Conservation (phyloP, 495 filamentous ascomycete genomes). For the Talaromyces thailandensis region DNA sequence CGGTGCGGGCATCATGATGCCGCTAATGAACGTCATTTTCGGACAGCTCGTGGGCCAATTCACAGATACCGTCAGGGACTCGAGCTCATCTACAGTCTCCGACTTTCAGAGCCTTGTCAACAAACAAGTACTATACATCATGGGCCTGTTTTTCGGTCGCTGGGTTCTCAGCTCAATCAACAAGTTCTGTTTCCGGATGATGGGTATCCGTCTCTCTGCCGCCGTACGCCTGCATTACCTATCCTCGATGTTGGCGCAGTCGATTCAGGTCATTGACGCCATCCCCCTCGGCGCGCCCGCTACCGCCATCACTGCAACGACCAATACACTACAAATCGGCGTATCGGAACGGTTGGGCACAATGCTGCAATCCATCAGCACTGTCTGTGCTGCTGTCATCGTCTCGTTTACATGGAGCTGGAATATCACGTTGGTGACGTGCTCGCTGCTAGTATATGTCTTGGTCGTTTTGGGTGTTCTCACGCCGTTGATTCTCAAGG, state of each 20-base stretch:
- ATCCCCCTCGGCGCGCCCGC: constrained; percentile 23
- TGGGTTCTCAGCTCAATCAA: constrained; percentile 9
- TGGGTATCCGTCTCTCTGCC: constrained; percentile 15
- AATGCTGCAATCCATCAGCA: constrained; percentile 16
- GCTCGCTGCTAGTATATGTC: constrained; percentile 16
- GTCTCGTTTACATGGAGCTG: constrained; percentile 22
- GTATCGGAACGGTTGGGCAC: constrained; percentile 23
- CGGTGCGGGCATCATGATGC: neutral
- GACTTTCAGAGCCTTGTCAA: constrained; percentile 14
- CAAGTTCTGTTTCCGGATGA: constrained; percentile 14
- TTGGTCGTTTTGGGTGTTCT: constrained; percentile 12
- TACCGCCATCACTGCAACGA: constrained; percentile 22
- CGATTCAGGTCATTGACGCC: constrained; percentile 25
- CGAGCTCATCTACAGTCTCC: constrained; percentile 6
- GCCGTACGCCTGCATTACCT: constrained; percentile 24
- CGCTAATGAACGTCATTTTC: constrained; percentile 38
- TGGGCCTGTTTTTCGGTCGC: constrained; percentile 14
- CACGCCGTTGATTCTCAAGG: constrained; percentile 3
- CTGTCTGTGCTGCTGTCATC: constrained; percentile 20
- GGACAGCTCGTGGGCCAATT: constrained; percentile 27
- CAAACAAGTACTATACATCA: constrained; percentile 19
- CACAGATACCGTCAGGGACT: constrained; percentile 14
- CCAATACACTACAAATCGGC: constrained; percentile 32
- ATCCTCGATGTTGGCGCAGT: constrained; percentile 21
- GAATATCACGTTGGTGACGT: constrained; percentile 23